Conservation (phyloP, 176 grass and related monocot genomes). For the Thinopyrum elongatum region DNA sequence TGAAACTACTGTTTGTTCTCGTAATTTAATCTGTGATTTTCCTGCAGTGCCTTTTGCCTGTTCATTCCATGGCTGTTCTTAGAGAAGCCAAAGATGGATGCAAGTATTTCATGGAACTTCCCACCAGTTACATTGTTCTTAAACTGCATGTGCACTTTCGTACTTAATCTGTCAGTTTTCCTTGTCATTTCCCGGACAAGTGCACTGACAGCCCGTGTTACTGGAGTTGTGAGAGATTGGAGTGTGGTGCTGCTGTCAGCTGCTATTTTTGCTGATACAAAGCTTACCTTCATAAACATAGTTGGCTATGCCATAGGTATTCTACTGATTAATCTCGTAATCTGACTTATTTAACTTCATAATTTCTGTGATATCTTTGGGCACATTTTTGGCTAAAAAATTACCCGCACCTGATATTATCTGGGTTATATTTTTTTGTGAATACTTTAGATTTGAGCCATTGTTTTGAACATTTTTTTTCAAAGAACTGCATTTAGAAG, state of each 20-base stretch:
- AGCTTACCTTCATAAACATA: conserved; percentile 89
- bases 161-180: conserved; percentile 96
- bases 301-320: conserved; percentile 98
- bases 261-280: conserved; percentile 91
- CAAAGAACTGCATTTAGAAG: conserved; percentile 9
- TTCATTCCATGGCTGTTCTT: conserved; percentile 99
- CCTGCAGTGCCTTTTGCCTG: conserved; percentile 83
- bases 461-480: not conserved
- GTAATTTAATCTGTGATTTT: conserved; percentile 28
- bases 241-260: conserved; percentile 85
- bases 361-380: not conserved
- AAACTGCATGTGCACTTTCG: conserved; percentile 93
- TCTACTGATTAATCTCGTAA: conserved; percentile 24
- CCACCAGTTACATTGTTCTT: conserved; percentile 82
- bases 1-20: not conserved
- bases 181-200: conserved; percentile 97
- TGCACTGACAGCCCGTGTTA: conserved; percentile 92
- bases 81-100: conserved; percentile 98
- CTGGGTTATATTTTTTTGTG: not conserved
- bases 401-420: not conserved
- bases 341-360: conserved; percentile 11
- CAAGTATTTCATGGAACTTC: conserved; percentile 80
- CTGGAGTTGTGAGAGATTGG: conserved; percentile 98
- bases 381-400: not conserved
- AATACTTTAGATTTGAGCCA: not conserved